These are phyloP conservation scores for Arxiozyma telluris DNA, from an alignment of 1,139 yeast genomes.

Conservation along the genomic window DNA sequence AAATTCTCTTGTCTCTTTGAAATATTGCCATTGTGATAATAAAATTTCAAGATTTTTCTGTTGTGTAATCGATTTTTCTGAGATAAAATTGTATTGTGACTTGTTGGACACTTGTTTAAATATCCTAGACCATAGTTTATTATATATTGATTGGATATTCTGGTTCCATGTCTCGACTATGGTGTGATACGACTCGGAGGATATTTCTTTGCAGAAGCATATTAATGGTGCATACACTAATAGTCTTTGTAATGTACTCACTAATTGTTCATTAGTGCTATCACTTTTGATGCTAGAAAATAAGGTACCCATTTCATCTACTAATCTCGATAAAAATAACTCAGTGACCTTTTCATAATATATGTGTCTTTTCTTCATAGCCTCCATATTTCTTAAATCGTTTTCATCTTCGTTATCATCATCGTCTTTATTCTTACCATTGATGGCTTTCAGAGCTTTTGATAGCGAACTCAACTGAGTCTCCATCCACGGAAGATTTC, in stretches of 20 bases:
- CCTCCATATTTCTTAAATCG: conserved; percentile 60
- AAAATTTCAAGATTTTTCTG: conserved; percentile 7
- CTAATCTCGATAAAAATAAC: conserved; percentile 45
- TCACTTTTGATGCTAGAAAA: conserved; percentile 35
- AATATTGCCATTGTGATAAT: conserved; percentile 19
- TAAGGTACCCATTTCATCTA: conserved; percentile 37
- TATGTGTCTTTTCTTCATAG: conserved; percentile 58
- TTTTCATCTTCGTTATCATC: conserved; percentile 30
- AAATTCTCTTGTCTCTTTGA: conserved; percentile 12
- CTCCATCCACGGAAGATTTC: conserved; percentile 47
- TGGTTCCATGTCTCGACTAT: conserved; percentile 32
- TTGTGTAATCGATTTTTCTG: conserved; percentile 5
- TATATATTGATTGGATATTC: conserved; percentile 16
- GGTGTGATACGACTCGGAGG: conserved; percentile 35
- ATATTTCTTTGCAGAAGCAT: conserved; percentile 55
- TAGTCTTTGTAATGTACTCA: conserved; percentile 36
- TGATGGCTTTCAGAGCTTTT: conserved; percentile 54
- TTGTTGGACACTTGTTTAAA: conserved; percentile 9
- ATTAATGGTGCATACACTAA: conserved; percentile 54
- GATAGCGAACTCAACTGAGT: conserved; percentile 48
- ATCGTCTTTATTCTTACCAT: conserved; percentile 33
- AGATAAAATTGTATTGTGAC: background rate
- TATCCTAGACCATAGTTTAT: conserved; percentile 16
- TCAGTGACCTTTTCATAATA: conserved; percentile 51
- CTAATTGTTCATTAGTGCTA: conserved; percentile 22